phyloP scores from a whole-genome alignment of 495 filamentous ascomycete genomes.

The Sordaria brevicollis region DNA sequence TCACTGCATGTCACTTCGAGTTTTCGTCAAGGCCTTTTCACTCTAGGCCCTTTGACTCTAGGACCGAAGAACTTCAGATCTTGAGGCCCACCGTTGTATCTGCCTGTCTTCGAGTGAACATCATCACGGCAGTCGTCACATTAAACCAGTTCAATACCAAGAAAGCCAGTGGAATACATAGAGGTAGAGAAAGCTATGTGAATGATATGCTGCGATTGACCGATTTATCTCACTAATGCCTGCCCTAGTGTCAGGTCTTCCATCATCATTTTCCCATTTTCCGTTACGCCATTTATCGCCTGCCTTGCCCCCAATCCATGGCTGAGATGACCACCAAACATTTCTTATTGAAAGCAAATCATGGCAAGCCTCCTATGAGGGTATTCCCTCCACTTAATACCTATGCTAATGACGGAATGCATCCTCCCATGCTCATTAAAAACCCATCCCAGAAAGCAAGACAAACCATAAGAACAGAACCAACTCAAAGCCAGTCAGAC shows the following conservation, averaged over 20 bases:
- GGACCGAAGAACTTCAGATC: background rate
- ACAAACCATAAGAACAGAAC: background rate
- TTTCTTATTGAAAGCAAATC: background rate
- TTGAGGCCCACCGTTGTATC: background rate
- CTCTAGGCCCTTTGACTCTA: background rate
- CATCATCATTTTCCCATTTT: no score
- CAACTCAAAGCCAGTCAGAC: background rate
- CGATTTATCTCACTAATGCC: background rate
- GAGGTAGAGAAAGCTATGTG: background rate
- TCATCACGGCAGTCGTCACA: background rate
- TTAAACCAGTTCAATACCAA: background rate
- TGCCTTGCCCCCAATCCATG: background rate
- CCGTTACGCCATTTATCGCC: background rate
- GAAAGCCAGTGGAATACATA: background rate
- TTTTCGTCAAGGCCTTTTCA: background rate
- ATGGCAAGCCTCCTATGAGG: background rate
- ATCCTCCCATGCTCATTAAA: background rate
- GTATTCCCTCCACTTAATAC: background rate
- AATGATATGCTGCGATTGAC: background rate
- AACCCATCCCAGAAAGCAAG: background rate
- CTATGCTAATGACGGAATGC: background rate
- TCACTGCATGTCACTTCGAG: background rate
- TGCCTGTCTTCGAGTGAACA: background rate
- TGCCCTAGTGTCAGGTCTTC: background rate
- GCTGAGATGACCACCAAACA: background rate